A percentile compares a stretch with the other conserved stretches of the same genome.
These are phyloP conservation scores for Cocos nucifera DNA, from an alignment of 176 grass and related monocot genomes.

Conservation along the genomic window DNA sequence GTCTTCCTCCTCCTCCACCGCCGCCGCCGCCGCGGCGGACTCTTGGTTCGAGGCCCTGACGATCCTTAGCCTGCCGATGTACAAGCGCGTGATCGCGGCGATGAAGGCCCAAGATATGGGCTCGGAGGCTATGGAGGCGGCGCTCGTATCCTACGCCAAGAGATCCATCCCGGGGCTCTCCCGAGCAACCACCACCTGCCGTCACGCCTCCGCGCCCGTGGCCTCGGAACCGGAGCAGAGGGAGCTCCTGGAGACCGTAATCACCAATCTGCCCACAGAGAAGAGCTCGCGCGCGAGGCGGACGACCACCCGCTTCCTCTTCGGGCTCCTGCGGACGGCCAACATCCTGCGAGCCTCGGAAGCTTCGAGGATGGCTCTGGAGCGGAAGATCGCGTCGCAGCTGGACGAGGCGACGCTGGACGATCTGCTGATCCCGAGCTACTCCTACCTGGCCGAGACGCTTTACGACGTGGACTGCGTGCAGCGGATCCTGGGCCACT, in stretches of 20 bases:
- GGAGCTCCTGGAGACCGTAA: constrained; percentile 73
- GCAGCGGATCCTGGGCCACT: constrained; percentile 54
- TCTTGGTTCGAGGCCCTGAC: constrained; percentile 67
- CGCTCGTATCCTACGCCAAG: constrained; percentile 67
- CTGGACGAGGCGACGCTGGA: constrained; percentile 62
- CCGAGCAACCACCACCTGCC: constrained; percentile 31
- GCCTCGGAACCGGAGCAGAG: constrained; percentile 61
- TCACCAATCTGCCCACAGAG: constrained; percentile 38
- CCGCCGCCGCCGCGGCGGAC: neutral
- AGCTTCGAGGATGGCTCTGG: constrained; percentile 33
- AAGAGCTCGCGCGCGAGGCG: constrained; percentile 35
- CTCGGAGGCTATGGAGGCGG: constrained; percentile 51
- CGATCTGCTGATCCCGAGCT: constrained; percentile 77
- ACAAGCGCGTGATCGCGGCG: constrained; percentile 70
- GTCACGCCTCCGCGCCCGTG: constrained; percentile 51
- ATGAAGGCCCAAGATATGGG: constrained; percentile 40
- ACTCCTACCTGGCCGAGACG: constrained; percentile 56
- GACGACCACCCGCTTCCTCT: constrained; percentile 54
- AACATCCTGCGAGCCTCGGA: constrained; percentile 57
- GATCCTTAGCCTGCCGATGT: constrained; percentile 56
- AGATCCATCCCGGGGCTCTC: constrained; percentile 77
- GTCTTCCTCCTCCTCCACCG: constrained; percentile 24
- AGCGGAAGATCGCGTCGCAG: constrained; percentile 59
- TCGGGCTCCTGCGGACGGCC: constrained; percentile 59
- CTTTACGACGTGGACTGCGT: constrained; percentile 88